A percentile compares a stretch with the other conserved stretches of the same genome.
phyloP scores from a whole-genome alignment of 2,329 filamentous ascomycete genomes.

The Alternaria gaisen region DNA sequence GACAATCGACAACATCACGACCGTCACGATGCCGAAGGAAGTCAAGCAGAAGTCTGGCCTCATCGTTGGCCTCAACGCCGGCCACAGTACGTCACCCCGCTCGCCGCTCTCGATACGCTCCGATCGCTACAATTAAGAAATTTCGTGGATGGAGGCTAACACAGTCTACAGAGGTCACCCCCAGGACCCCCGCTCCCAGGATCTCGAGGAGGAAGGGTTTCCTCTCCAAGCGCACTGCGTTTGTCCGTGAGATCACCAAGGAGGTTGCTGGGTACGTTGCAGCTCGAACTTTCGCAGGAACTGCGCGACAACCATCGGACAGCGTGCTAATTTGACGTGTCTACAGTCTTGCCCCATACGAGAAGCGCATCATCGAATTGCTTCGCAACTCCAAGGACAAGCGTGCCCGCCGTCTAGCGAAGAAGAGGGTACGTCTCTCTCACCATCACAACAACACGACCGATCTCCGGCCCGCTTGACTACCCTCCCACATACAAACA shows the following conservation, averaged over 20 bases:
- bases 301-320: conserved; percentile 2
- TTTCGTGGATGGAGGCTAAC: conserved; percentile 34
- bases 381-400: conserved; percentile 99
- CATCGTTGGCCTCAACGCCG: conserved; percentile 69
- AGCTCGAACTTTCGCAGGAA: conserved; percentile 9
- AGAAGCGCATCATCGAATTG: conserved; percentile 98
- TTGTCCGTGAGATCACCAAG: conserved; percentile 97
- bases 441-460: conserved; percentile 3
- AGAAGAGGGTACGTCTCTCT: conserved; percentile 84
- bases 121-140: conserved; percentile 16
- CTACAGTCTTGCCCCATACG: conserved; percentile 61
- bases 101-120: conserved; percentile 25
- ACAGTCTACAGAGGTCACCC: conserved; percentile 58
- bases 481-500: conserved; percentile 9
- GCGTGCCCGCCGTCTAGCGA: conserved; percentile 97
- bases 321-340: conserved; percentile 17
- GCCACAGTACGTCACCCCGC: conserved; percentile 66
- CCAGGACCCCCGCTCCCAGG: conserved; percentile 59
- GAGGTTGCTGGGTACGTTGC: conserved; percentile 89
- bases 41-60: conserved; percentile 64
- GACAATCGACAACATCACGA: conserved; percentile 46
- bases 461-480: conserved; percentile 5
- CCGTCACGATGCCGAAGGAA: conserved; percentile 61
- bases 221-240: conserved; percentile 94
- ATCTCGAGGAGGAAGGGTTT: conserved; percentile 85